Evolutionary conservation across 2,329 filamentous ascomycete genomes (phyloP).

Genomic region (Helotiales sp.): DNA sequence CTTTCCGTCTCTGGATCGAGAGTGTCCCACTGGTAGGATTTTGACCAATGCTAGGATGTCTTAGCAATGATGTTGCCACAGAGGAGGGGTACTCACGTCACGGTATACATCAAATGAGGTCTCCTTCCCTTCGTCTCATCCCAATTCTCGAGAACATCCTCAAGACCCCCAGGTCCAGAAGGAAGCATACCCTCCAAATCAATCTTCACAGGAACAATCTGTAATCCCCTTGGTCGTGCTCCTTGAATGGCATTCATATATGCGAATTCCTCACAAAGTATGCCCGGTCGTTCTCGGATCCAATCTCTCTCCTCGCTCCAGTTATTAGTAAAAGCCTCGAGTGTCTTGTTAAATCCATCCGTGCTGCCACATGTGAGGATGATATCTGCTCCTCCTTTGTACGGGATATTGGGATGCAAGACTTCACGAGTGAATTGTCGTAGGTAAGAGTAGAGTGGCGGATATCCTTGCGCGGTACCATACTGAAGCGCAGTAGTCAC

Average conservation of each 20-base stretch:
- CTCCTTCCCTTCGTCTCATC: conserved; percentile 70
- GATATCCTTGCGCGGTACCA: conserved; percentile 78
- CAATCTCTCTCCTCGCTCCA: conserved; percentile 72
- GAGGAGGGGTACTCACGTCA: conserved; percentile 64
- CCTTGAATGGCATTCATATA: conserved; percentile 77
- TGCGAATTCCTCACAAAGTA: conserved; percentile 78
- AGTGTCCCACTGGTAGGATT: conserved; percentile 82
- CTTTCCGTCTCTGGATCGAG: conserved; percentile 69
- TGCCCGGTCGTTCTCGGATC: conserved; percentile 67
- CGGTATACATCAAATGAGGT: conserved; percentile 85
- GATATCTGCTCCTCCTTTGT: conserved; percentile 73
- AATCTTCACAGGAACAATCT: conserved; percentile 71
- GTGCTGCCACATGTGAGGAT: conserved; percentile 80
- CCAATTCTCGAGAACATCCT: conserved; percentile 81
- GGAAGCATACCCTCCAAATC: conserved; percentile 81
- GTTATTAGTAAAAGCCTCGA: conserved; percentile 73
- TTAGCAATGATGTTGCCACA: conserved; percentile 16
- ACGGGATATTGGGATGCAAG: conserved; percentile 80
- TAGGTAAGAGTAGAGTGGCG: conserved; percentile 74
- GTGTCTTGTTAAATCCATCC: conserved; percentile 77
- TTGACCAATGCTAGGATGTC: conserved; percentile 67
- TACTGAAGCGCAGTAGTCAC: conserved; percentile 83
- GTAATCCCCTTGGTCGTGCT: conserved; percentile 58
- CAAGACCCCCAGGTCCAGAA: conserved; percentile 69
- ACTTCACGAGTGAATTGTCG: conserved; percentile 75